A percentile compares a stretch with the other conserved stretches of the same genome.
Evolutionary conservation across 495 filamentous ascomycete genomes (phyloP).

Genomic region (Pyrenopolyporus hunteri): DNA sequence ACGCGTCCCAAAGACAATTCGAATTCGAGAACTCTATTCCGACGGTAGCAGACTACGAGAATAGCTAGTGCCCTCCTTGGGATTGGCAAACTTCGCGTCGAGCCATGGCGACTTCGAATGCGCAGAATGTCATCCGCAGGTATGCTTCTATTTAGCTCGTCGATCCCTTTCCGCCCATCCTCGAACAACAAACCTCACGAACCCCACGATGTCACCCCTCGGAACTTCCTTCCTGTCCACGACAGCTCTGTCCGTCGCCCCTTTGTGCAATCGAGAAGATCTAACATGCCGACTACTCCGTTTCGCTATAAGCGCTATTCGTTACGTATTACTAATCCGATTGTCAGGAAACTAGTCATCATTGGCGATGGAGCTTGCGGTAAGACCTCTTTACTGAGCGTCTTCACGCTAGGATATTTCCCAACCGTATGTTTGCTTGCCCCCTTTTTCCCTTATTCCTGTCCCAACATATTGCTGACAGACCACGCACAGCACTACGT

Average conservation of each 20-base stretch:
- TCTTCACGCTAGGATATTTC: constrained; percentile 98
- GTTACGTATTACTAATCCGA: constrained; percentile 22
- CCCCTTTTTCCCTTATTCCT: constrained; percentile 7
- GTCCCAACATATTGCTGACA: constrained; percentile 30
- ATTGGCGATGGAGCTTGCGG: constrained; percentile 99
- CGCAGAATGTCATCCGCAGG: constrained; percentile 50
- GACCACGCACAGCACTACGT: constrained; percentile 68
- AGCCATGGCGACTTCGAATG: constrained; percentile 43
- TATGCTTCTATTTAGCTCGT: constrained; percentile 33
- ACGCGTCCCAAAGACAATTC: constrained; percentile 19
- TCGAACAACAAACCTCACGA: constrained; percentile 3
- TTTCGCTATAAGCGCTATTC: neutral
- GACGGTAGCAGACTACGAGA: constrained; percentile 11
- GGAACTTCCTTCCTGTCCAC: neutral
- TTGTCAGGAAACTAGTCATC: constrained; percentile 90
- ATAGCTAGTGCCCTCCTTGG: constrained; percentile 1
- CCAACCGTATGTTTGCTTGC: constrained; percentile 75
- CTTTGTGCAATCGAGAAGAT: neutral
- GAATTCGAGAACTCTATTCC: constrained; percentile 19
- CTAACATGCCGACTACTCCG: neutral
- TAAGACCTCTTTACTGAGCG: constrained; percentile 96
- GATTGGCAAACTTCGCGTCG: constrained; percentile 29
- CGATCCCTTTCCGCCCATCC: constrained; percentile 24
- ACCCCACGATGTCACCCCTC: constrained; percentile 26
- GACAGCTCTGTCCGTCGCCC: neutral